Evolutionary conservation across 495 filamentous ascomycete genomes (phyloP).

Genomic region (Penicillium pulvis): DNA sequence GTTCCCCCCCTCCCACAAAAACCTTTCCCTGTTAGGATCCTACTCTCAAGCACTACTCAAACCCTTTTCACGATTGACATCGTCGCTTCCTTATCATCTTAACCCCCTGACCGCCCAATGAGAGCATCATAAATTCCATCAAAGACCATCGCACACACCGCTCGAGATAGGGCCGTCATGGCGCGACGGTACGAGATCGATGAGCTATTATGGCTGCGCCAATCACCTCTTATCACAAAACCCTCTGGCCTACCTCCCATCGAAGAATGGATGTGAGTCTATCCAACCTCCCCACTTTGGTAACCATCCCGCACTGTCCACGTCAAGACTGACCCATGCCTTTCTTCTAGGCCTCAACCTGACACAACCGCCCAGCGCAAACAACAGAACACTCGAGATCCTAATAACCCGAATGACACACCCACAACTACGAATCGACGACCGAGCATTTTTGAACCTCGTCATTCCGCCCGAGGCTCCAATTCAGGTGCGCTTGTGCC

Average conservation of each 20-base stretch:
- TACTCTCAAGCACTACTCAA: background rate
- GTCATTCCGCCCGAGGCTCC: conserved; percentile 63
- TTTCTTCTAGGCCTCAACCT: conserved; percentile 43
- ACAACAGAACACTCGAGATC: conserved; percentile 45
- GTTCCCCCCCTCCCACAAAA: conserved; percentile 3
- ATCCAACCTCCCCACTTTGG: conserved; percentile 3
- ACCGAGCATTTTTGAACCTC: conserved; percentile 59
- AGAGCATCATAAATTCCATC: conserved; percentile 31
- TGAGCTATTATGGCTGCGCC: conserved; percentile 72
- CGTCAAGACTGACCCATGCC: conserved; percentile 28
- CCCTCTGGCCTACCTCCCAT: conserved; percentile 79
- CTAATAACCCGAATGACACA: conserved; percentile 42
- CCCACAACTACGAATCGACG: conserved; percentile 51
- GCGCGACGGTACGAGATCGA: conserved; percentile 74
- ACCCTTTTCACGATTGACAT: background rate
- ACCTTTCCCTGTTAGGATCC: background rate
- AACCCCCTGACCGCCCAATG: conserved; percentile 32
- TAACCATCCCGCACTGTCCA: conserved; percentile 19
- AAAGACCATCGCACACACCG: conserved; percentile 33
- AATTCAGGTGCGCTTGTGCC: conserved; percentile 50
- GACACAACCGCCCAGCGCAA: conserved; percentile 51
- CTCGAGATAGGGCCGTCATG: conserved; percentile 41
- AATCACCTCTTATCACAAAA: conserved; percentile 84
- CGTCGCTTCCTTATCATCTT: background rate
- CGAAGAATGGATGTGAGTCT: conserved; percentile 87